Base-by-base conservation (phyloP, 75 land plant genomes). In the Sequoiadendron giganteum region DNA sequence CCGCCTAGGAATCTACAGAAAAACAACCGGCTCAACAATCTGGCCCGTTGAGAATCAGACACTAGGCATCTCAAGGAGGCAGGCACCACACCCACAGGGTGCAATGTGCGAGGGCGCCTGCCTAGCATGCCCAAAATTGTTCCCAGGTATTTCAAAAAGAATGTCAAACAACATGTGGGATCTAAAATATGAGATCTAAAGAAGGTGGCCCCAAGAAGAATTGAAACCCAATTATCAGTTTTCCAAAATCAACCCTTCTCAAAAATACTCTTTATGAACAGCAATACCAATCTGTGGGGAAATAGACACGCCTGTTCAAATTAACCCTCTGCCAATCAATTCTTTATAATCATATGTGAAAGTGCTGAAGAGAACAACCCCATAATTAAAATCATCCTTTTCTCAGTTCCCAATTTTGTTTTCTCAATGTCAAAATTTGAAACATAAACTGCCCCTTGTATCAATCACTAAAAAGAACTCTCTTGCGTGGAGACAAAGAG, bases 111-210 rank as follows among this genome's bases (percentile, higher is more conserved):
- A 82, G 88, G 32, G 32, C 88, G 88, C 56, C 86, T 49, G 88
- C 88, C 84, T 82, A 25, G 85, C 88, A 88, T 88, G 70, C 83
- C 88, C 86, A 85, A 85, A 54, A 43, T 81, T 81, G 48, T 28
- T 10, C 45, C 48, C 32, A 45, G 10, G 11, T 45, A 30, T 81
- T 61, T 61, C 28, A 21, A 61, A 19, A 38, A 18, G 21, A 78
- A 40, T 19, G 43, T 38, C 81, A 40, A 40, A 18, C 21, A 78
- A 39, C 81, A 78, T 21, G 79, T 40, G 36, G 81, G 81, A 38
- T 38, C 81, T 40, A 5, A 78, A 48, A 39, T 21, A 21, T 40
- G 11, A 39, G 80, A 38, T 38, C 80, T 40, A 15, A 78, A 38
- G 5, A 78, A 39, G 42, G 14, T 16, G 42, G 4, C 25, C 43